Evolutionary conservation across 495 filamentous ascomycete species (phyloP).

Genomic region (Neurospora sp.): DNA sequence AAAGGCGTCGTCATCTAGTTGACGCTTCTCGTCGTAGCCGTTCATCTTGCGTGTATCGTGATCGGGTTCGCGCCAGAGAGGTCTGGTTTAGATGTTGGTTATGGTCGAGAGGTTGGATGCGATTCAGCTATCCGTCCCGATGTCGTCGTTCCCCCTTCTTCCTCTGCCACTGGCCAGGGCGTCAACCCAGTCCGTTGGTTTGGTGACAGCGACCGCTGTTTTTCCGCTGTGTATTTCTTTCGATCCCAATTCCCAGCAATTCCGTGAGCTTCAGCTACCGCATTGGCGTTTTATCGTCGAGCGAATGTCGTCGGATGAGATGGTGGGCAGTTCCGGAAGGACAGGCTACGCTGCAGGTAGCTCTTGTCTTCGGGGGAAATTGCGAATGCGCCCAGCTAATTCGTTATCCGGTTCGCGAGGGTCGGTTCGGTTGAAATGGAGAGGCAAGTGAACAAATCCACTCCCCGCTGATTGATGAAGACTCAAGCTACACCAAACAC

Average conservation of each 20-base stretch:
- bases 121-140: neutral
- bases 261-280: neutral
- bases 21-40: slow-evolving; percentile 44
- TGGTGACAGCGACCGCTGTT: neutral
- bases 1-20: slow-evolving; percentile 65
- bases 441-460: neutral
- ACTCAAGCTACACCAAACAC: neutral
- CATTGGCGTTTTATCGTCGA: neutral
- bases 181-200: neutral
- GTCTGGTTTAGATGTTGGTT: neutral
- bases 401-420: neutral
- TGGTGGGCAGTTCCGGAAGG: neutral
- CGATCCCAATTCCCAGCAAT: neutral
- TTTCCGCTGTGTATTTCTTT: neutral
- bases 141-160: neutral
- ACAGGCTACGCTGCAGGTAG: neutral
- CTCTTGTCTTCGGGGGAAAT: neutral
- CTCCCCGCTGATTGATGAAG: neutral
- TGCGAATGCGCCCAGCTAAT: neutral
- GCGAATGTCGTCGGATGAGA: neutral
- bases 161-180: neutral
- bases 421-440: neutral
- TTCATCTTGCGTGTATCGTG: slow-evolving; percentile 28
- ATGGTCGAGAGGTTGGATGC: neutral
- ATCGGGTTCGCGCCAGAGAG: neutral